Conservation (phyloP, 495 filamentous ascomycete genomes). For the Penicillium macrosclerotiorum region DNA sequence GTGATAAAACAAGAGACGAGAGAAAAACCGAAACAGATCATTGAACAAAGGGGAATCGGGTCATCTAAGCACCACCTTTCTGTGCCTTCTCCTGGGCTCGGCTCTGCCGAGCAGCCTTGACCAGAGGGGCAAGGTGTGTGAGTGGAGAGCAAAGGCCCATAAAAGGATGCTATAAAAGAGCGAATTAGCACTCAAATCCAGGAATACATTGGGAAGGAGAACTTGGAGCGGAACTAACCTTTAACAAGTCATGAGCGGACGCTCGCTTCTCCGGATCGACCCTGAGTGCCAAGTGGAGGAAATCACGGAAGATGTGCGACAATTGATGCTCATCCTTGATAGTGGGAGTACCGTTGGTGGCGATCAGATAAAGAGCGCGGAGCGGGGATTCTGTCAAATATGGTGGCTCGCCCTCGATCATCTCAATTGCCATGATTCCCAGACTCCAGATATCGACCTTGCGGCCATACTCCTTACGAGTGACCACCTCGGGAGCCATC, state of each 20-base stretch:
- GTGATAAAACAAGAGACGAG: conserved; percentile 17
- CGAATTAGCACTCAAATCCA: too few relatives aligned
- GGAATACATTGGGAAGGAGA: neutral
- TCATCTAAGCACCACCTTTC: conserved; percentile 47
- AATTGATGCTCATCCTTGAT: conserved; percentile 91
- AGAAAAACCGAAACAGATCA: conserved; percentile 15
- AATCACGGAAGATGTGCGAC: conserved; percentile 80
- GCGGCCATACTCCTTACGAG: conserved; percentile 93
- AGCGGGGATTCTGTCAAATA: conserved; percentile 95
- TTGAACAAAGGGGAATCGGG: neutral
- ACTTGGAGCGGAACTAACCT: conserved; percentile 56
- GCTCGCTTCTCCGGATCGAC: conserved; percentile 96
- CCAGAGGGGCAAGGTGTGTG: conserved; percentile 75
- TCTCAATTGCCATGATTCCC: conserved; percentile 99
- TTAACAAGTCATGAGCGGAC: conserved; percentile 86
- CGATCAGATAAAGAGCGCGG: conserved; percentile 91
- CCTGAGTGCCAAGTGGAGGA: conserved; percentile 85
- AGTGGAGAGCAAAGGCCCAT: conserved; percentile 74
- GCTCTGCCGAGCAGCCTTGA: conserved; percentile 78
- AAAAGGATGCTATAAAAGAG: conserved; percentile 75
- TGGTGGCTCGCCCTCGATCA: conserved; percentile 98
- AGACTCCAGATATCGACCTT: conserved; percentile 99
- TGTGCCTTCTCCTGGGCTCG: conserved; percentile 80
- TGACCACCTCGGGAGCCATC: conserved; percentile 99
- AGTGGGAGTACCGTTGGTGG: conserved; percentile 90